Base-by-base conservation (phyloP, 768 basidiomycete genomes). In the Megacollybia marginata region DNA sequence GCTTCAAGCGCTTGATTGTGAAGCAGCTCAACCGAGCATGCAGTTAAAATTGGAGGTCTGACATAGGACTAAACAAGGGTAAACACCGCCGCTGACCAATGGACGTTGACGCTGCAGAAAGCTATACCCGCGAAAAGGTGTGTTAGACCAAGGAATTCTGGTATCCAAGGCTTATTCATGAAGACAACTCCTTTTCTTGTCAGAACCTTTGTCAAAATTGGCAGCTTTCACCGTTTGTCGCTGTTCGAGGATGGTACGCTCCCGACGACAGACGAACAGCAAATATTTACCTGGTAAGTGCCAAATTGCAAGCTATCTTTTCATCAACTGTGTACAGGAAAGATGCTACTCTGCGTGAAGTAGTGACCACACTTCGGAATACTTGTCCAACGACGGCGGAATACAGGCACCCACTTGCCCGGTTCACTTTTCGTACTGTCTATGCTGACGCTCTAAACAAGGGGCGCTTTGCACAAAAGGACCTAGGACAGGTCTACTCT, bases 101-200 rank as follows among this genome's bases (percentile, higher is more conserved):
- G 23, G 23, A 28, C 23, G 23, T 28, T 6, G 23, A 28, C 23
- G 23, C 23, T 28, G 23, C 23, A 28, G 23, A 28, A 28, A 3
- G 4, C 23, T 28, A 28, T 28, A 28, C 4, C 23, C 23, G 23
- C 2, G 23, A 28, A 28, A 28, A 28, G 23, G 23, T 28, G 23
- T 28, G 23, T n/a, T 28, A 28, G 23, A 28, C 2, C 23, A 28
- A 28, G 6, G 23, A 28, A 28, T 28, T 6, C 23, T 28, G 23
- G 6, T 28, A 28, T 28, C 23, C 23, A 28, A 28, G 44, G 20
- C 48, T 16, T 33, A 9, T 19, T 20, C 9, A 19, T 12, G 32
- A 54, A 90, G 88, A 88, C 83, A 5, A 75, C 83, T 0, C 89
- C 89, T 6, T 92, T 92, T 64, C 79, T 92, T 48, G 80, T 92